These are phyloP conservation scores for Elasticomyces elasticus DNA, from an alignment of 495 filamentous ascomycete genomes.

Conservation along the genomic window DNA sequence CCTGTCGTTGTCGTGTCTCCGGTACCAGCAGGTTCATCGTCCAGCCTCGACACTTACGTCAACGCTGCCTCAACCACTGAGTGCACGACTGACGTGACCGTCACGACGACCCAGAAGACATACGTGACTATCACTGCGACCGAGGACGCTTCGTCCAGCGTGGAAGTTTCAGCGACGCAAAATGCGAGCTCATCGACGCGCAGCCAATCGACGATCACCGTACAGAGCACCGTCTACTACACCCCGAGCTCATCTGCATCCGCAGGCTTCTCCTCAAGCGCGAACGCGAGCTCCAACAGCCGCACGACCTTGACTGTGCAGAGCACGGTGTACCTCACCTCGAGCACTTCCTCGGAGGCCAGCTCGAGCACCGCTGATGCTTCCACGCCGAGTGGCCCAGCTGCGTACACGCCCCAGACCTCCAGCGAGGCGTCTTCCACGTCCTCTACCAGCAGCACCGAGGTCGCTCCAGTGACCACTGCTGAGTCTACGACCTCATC, in stretches of 20 bases:
- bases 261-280: background rate
- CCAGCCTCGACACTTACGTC: background rate
- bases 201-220: slow-evolving; percentile 2
- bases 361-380: background rate
- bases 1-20: slow-evolving; percentile 1
- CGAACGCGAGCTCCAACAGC: slow-evolving; percentile 4
- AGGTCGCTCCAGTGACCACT: background rate
- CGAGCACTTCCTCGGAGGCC: background rate
- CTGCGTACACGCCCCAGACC: background rate
- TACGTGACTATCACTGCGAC: slow-evolving; percentile 17
- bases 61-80: background rate
- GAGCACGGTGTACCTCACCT: slow-evolving; percentile 1
- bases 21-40: background rate
- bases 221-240: slow-evolving; percentile 7
- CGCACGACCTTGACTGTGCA: background rate
- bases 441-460: background rate
- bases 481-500: background rate
- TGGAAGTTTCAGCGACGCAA: background rate
- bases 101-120: slow-evolving; percentile 7
- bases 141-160: background rate
- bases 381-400: background rate
- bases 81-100: background rate
- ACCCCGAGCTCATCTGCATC: background rate
- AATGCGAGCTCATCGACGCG: background rate
- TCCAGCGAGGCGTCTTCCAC: background rate